These are phyloP conservation scores for Terfezia claveryi DNA, from an alignment of 495 filamentous ascomycete genomes.

Conservation along the genomic window DNA sequence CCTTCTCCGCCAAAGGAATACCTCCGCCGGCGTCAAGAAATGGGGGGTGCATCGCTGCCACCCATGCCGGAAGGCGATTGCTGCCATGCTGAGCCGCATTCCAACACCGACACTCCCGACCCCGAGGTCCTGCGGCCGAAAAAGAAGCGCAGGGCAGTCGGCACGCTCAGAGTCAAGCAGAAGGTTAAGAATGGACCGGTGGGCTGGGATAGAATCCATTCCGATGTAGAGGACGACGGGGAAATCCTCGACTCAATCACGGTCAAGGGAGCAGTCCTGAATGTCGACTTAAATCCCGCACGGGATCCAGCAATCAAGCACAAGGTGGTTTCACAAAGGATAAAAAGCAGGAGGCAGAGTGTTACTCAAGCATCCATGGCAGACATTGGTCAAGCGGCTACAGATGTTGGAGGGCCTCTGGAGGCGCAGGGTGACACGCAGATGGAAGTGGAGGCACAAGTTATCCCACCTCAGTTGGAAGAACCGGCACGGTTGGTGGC, in stretches of 20 bases:
- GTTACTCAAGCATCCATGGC: too few species aligned
- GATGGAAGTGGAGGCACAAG: too few species aligned
- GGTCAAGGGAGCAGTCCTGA: neutral
- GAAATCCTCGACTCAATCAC: neutral
- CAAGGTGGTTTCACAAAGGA: neutral
- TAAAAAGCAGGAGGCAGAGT: neutral
- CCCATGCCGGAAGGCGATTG: neutral
- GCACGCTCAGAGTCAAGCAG: neutral
- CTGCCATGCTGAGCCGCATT: neutral
- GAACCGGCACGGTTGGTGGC: too few species aligned
- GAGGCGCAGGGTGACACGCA: too few species aligned
- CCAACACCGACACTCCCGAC: too few species aligned
- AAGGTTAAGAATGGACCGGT: neutral
- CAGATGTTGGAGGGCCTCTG: too few species aligned
- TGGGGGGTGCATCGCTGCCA: neutral
- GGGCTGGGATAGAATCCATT: neutral
- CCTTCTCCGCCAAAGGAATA: neutral
- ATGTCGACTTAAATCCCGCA: neutral
- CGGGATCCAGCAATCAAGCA: neutral
- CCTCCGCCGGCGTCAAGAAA: neutral
- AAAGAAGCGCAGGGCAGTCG: neutral
- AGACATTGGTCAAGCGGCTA: too few species aligned
- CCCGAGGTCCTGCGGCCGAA: neutral
- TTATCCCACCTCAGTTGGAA: too few species aligned
- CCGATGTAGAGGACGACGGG: neutral